Base-by-base conservation (phyloP, 148 eudicot species). In the Amaranthus palmeri region DNA sequence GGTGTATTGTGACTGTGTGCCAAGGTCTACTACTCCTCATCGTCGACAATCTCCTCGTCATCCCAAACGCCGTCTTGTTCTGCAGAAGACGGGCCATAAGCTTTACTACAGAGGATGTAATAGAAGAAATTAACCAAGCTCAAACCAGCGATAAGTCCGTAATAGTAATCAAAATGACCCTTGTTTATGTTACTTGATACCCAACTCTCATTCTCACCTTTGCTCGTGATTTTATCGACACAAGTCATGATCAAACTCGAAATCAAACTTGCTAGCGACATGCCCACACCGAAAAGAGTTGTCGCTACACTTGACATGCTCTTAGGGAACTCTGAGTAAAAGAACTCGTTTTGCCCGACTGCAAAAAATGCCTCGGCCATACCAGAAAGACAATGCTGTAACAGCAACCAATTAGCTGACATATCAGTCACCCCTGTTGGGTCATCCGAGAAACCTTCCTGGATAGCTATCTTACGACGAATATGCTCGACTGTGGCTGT, bases 111-210 rank as follows among this genome's bases (percentile, higher is more conserved):
- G 45, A 85, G 47, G 15, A 84, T 46, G 68, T 74, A 88, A 52
- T 81, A 88, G 14, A 86, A 18, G 69, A 85, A 58, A 67, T 86
- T 88, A 48, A 79, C 50, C 66, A 85, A 14, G 61, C 85, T 79
- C 62, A 91, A 63, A 4, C 62, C 81, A 41, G 89, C 81, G 60
- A 88, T 84, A 54, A 81, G 51, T 87, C 86, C 76, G 18, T 73
- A 85, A 52, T 86, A 91, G 61, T 86, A 91, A 71, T 91, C 96
- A 67, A 71, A 82, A 48, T 81, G 93, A 55, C 86, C 96, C 85
- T 86, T 81, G 61, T 90, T 83, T 49, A 91, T 82, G 54, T 91
- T 71, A 47, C 79, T 84, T 14, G 93, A 87, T 13, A 84, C 74
- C 96, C 93, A 91, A 69, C 96, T 87, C 50, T 76, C 80, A 0